A percentile compares a stretch with the other conserved stretches of the same genome.
phyloP scores from a whole-genome alignment of 768 basidiomycete genomes.

The Boletus patriciae region DNA sequence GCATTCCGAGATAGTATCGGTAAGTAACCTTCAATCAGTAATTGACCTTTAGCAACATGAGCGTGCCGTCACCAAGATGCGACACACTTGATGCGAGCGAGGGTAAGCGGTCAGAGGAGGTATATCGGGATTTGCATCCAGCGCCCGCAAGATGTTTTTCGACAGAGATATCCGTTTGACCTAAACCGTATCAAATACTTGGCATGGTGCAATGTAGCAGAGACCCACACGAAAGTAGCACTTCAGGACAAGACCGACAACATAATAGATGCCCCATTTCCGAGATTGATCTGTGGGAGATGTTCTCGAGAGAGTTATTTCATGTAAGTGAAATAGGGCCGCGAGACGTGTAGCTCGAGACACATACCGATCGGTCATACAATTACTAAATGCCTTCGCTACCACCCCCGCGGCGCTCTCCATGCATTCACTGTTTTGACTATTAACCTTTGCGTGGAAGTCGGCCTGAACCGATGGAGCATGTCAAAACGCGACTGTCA shows the following conservation, averaged over 20 bases:
- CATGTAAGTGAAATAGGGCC: neutral
- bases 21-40: conserved; percentile 72
- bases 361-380: conserved; percentile 77
- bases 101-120: conserved; percentile 77
- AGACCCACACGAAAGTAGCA: conserved; percentile 85
- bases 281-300: conserved; percentile 73
- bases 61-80: conserved; percentile 9
- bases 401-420: conserved; percentile 87
- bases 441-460: conserved; percentile 54
- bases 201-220: neutral
- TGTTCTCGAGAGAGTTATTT: conserved; percentile 39
- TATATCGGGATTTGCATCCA: conserved; percentile 82
- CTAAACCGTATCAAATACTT: conserved; percentile 39
- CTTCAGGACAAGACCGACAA: conserved; percentile 88
- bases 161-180: conserved; percentile 89
- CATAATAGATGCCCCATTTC: conserved; percentile 91
- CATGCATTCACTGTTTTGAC: conserved; percentile 64
- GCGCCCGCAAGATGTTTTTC: conserved; percentile 87
- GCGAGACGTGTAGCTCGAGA: neutral
- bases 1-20: conserved; percentile 92
- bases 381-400: conserved; percentile 86
- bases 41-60: conserved; percentile 14
- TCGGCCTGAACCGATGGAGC: conserved; percentile 49
- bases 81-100: conserved; percentile 75
- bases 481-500: neutral